A percentile compares a stretch with the other conserved stretches of the same genome.
Evolutionary conservation across 345 rosid genomes (phyloP).

Genomic region (Hibiscus tridactylites): DNA sequence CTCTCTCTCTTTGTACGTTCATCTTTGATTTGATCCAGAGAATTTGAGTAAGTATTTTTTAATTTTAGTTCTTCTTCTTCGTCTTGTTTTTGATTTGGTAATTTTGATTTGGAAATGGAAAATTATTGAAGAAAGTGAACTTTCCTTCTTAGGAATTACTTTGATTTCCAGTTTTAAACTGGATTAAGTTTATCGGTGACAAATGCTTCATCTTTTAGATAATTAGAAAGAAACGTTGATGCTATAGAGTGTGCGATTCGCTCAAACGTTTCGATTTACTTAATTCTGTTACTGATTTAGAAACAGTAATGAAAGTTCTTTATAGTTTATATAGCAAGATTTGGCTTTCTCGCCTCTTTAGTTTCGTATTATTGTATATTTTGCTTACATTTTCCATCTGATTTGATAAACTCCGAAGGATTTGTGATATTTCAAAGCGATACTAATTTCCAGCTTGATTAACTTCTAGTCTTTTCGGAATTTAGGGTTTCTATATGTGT

Average conservation of each 20-base stretch:
- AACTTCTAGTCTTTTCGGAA: background rate
- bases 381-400: background rate
- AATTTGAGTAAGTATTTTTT: background rate
- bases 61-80: background rate
- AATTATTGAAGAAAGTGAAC: constrained; percentile 5
- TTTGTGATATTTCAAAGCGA: background rate
- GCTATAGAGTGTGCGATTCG: background rate
- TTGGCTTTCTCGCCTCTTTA: background rate
- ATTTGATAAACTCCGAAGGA: background rate
- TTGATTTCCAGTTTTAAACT: background rate
- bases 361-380: background rate
- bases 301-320: background rate
- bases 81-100: background rate
- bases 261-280: background rate
- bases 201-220: background rate
- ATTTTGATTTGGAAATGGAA: background rate
- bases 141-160: background rate
- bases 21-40: background rate
- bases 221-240: background rate
- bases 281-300: background rate
- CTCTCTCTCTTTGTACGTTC: background rate
- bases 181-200: background rate
- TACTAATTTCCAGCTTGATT: background rate
- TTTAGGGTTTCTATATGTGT: background rate
- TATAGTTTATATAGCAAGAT: background rate